These are phyloP conservation scores for Cicer chorassanicum DNA, from an alignment of 306 rosid species.

Conservation along the genomic window DNA sequence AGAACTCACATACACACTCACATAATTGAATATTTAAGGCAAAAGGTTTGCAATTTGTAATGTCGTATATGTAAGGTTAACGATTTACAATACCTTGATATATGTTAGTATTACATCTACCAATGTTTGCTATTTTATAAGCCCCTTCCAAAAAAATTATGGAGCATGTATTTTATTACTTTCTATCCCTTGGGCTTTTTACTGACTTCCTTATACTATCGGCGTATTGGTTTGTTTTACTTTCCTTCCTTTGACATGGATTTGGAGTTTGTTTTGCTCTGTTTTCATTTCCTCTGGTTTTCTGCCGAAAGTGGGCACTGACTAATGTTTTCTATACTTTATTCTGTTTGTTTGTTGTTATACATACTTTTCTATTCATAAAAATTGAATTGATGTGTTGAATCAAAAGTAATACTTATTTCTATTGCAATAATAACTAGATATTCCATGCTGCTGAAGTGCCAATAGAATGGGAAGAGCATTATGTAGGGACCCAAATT, in stretches of 20 bases:
- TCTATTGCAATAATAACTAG: constrained; percentile 49
- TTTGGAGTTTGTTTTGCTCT: constrained; percentile 13
- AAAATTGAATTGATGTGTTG: constrained; percentile 27
- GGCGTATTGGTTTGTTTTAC: constrained; percentile 26
- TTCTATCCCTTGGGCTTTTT: constrained; percentile 15
- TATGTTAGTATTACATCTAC: background rate
- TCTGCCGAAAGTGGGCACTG: constrained; percentile 30
- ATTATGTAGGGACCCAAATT: constrained; percentile 74
- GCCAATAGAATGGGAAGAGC: constrained; percentile 98
- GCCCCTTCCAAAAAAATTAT: background rate
- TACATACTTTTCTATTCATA: background rate
- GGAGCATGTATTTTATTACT: background rate
- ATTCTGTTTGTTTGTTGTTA: constrained; percentile 22
- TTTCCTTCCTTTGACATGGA: constrained; percentile 25
- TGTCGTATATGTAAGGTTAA: background rate
- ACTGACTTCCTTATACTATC: background rate
- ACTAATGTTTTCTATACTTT: background rate
- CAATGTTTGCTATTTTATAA: constrained; percentile 3
- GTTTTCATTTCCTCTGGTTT: background rate
- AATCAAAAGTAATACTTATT: constrained; percentile 38
- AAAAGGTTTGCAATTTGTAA: background rate
- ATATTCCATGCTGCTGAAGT: constrained; percentile 77
- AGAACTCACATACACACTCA: background rate
- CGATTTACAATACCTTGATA: background rate
- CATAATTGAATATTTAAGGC: background rate